Percentiles rank a stretch among this genome's conserved stretches.
phyloP scores from a whole-genome alignment of 768 basidiomycete species.

The Daedaleopsis sinensis region DNA sequence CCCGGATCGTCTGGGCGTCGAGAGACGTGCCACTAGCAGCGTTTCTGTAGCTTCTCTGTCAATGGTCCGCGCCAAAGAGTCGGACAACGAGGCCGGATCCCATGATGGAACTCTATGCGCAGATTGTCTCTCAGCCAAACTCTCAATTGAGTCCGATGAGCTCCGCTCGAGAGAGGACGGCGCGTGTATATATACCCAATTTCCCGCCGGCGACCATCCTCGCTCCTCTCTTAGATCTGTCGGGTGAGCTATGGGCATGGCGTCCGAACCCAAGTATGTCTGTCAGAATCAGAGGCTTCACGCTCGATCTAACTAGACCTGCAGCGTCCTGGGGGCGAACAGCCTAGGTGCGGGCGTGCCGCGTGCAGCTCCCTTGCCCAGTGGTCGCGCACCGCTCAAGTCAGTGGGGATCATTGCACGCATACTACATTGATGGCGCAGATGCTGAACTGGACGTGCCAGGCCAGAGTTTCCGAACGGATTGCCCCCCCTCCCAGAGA shows the following conservation, averaged over 20 bases:
- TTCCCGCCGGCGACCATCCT: background rate
- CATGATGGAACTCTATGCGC: constrained; percentile 4
- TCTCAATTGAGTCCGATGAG: constrained; percentile 15
- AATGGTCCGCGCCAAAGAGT: no score
- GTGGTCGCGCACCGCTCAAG: constrained; percentile 12
- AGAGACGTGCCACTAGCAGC: background rate
- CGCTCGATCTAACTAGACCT: background rate
- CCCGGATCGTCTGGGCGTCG: no score
- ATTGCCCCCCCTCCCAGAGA: constrained; percentile 62
- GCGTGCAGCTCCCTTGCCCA: background rate
- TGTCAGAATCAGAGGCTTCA: background rate
- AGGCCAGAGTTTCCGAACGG: constrained; percentile 40
- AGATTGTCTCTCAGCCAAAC: constrained; percentile 10
- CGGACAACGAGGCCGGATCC: background rate
- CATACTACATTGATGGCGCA: background rate
- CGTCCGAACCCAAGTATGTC: constrained; percentile 1
- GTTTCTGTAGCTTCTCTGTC: no score
- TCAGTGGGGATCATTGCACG: background rate
- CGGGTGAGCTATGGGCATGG: constrained; percentile 6
- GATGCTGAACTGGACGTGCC: background rate
- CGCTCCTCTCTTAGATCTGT: background rate
- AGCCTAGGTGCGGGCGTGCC: background rate
- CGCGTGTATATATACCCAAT: constrained; percentile 6
- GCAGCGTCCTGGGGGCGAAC: background rate
- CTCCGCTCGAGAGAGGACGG: constrained; percentile 9